A percentile compares a stretch with the other conserved stretches of the same genome.
These are phyloP conservation scores for Kuraishia capsulata DNA, from an alignment of 805 yeast species.

Conservation along the genomic window DNA sequence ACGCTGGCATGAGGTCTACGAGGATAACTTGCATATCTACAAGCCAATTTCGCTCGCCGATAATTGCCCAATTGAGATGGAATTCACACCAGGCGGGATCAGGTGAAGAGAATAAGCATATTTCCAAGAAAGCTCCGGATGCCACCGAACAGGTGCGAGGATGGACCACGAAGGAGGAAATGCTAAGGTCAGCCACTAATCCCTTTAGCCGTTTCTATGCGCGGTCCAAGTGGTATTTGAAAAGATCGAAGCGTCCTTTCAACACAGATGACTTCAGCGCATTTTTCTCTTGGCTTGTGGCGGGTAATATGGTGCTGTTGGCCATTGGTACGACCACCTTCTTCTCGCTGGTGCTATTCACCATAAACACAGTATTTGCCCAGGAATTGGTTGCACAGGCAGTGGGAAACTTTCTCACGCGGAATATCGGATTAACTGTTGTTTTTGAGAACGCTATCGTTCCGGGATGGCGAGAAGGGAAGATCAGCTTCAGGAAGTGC, in stretches of 20 bases:
- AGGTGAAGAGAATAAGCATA: too few relatives aligned
- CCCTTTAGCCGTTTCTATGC: too few relatives aligned
- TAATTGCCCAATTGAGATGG: too few relatives aligned
- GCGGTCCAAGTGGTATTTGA: constrained; percentile 77
- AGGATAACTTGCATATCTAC: too few relatives aligned
- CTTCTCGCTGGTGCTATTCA: constrained; percentile 66
- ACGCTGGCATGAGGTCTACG: too few relatives aligned
- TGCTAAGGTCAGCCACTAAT: too few relatives aligned
- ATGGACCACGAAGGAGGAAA: too few relatives aligned
- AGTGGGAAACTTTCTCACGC: constrained; percentile 77
- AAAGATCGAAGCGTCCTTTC: constrained; percentile 68
- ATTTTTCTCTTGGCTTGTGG: constrained; percentile 81
- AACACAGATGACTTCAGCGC: constrained; percentile 91
- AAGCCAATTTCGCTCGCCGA: too few relatives aligned
- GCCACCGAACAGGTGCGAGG: too few relatives aligned
- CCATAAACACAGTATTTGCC: constrained; percentile 78
- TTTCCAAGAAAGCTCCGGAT: too few relatives aligned
- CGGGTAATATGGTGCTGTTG: constrained; percentile 76
- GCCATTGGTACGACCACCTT: constrained; percentile 90
- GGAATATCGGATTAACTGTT: constrained; percentile 73
- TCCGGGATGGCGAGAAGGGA: constrained; percentile 88
- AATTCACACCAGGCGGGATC: too few relatives aligned
- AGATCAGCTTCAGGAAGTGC: constrained; percentile 75
- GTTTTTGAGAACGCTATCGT: constrained; percentile 90
- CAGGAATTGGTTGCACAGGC: constrained; percentile 79